A percentile compares a stretch with the other conserved stretches of the same genome.
phyloP scores from a whole-genome alignment of 805 yeast genomes.

The Torulaspora indica region DNA sequence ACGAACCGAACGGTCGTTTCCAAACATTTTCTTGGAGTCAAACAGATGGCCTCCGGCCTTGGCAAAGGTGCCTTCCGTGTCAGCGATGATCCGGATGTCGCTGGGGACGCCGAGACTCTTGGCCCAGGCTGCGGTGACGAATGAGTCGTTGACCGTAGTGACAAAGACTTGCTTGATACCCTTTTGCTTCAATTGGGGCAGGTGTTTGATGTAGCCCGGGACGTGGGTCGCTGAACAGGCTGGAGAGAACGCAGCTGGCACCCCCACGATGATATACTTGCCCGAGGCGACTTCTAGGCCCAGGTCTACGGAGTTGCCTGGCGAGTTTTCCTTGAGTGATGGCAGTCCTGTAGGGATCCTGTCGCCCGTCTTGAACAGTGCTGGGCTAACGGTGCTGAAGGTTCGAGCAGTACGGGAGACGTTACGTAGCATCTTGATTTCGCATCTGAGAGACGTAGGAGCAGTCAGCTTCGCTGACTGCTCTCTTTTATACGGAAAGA shows the following conservation, averaged over 20 bases:
- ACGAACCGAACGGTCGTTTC: constrained; percentile 69
- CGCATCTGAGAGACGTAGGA: background rate
- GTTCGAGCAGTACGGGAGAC: constrained; percentile 14
- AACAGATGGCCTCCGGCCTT: constrained; percentile 59
- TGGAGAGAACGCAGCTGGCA: constrained; percentile 85
- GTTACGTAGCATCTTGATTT: constrained; percentile 1
- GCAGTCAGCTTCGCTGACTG: no score
- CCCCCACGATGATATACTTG: constrained; percentile 54
- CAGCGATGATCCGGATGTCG: constrained; percentile 61
- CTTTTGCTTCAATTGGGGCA: constrained; percentile 51
- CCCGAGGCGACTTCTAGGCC: constrained; percentile 46
- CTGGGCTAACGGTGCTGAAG: constrained; percentile 26
- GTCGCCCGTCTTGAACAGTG: constrained; percentile 51
- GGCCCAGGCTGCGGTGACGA: constrained; percentile 80
- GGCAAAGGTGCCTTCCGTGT: constrained; percentile 71
- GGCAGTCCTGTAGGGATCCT: constrained; percentile 54
- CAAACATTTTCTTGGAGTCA: constrained; percentile 74
- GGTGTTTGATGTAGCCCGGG: constrained; percentile 57
- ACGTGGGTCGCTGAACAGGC: constrained; percentile 67
- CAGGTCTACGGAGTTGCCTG: constrained; percentile 56
- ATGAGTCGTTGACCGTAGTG: constrained; percentile 80
- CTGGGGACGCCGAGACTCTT: constrained; percentile 39
- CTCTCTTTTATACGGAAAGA: constrained; percentile 1
- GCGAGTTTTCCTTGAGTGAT: constrained; percentile 56
- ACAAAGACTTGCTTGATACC: constrained; percentile 62